Base-by-base conservation (phyloP, 139 green algal genomes). In the Tetraselmis striata region DNA sequence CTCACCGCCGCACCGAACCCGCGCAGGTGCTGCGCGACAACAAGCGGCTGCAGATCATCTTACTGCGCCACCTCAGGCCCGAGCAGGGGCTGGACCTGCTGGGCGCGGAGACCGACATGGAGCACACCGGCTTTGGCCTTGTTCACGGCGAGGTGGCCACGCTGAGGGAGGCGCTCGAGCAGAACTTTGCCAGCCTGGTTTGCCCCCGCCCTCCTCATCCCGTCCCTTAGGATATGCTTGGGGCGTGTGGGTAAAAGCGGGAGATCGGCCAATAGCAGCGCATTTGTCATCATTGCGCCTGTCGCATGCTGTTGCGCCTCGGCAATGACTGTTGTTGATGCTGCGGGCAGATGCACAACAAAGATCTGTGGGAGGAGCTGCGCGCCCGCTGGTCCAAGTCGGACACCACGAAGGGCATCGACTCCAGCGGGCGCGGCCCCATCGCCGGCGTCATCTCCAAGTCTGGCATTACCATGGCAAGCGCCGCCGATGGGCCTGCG, bases 1-100 rank as follows among this genome's bases (percentile, higher is more conserved):
- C n/a, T n/a, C n/a, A n/a, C n/a, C n/a, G n/a, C n/a, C n/a, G n/a
- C n/a, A n/a, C n/a, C n/a, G n/a, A n/a, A n/a, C n/a, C n/a, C 77
- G 30, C 31, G 26, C 2, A 29, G 26, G 81, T 81, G 27, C 32
- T 90, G 31, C 18, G 27, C 2, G 18, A 77, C 1, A 82, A 83
- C 77, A 25, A 78, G 28, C 81, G 84, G 2, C 77, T 87, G 30
- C 81, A 84, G 2, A 83, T 87, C 77, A 84, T 92, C 28, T 59
- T 92, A 77, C 83, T 92, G 86, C 83, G 88, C 0, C 86, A 90
- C 83, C 80, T 91, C 31, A 83, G 58, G 0, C 32, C 82, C 18
- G 29, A 78, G 32, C 88, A 91, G 75, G 88, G 83, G 22, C 84
- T 82, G 76, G 59, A 84, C 25, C 83, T 90, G 30, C 30, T 90